Evolutionary conservation across 805 yeast species (phyloP), one percentile per base, ranked within the genome.

Genomic region (Sugiyamaella mastotermitis): DNA sequence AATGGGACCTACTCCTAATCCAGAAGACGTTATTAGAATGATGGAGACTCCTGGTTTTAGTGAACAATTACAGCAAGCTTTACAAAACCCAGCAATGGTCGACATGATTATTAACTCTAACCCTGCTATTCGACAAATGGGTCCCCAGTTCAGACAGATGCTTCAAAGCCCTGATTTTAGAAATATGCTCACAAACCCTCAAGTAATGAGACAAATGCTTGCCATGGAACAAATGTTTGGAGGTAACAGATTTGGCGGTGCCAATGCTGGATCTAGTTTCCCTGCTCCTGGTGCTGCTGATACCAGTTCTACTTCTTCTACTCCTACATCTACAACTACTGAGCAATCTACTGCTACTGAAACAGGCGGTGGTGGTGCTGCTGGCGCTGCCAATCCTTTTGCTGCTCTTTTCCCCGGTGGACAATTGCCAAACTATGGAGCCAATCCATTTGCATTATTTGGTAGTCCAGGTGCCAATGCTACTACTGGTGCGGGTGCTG

Each of bases 61-160:
- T 56, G 87, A 87, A 56, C 71, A 80, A 43, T 75, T 90, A 84
- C 77, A 81, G 56, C 78, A 82, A 35, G 75, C 84, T 82, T 67
- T 87, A 35, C 74, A 80, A 31, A 83, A 88, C 61, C 96, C 97
- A 1, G 88, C 83, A 58, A 81, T 87, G 88, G 57, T 85, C 35
- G 95, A 86, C 50, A 78, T 68, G 56, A 60, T 88, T 69, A 84
- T 87, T 53, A 75, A 77, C 51, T 84, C 82, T 55, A 80, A 82
- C 41, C 96, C 97, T 5, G 87, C 81, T 55, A 68, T 87, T 53
- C 76, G 90, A 44, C 52, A 48, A 19, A 75, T 85, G 87, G 94
- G 94, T 9, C 95, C 95, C 5, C 85, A 82, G 56, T 88, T 83
- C 16, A 74, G 96, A 54, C 77, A 83, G 57, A 71, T 87, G 79